Evolutionary conservation across 495 filamentous ascomycete species (phyloP), one percentile per base, ranked within the genome.

Genomic region (Niebla homalea): DNA sequence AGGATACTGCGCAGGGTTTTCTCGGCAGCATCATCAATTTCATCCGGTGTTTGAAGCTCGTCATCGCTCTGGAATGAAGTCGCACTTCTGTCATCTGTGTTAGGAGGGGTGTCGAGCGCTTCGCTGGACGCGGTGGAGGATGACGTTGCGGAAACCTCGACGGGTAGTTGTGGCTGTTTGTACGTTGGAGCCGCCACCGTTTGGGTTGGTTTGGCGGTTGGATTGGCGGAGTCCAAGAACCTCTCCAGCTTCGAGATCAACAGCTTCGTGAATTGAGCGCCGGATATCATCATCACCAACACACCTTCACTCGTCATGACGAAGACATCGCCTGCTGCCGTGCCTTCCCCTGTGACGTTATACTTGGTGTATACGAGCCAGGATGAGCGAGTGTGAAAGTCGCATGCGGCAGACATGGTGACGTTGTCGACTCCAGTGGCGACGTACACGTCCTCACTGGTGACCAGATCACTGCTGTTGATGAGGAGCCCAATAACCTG

Each of bases 401-500:
- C 52, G 43, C 52, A 57, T 21, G 41, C 32, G 19, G 16, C 46
- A 32, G 53, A 53, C 54, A 61, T 59, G 22, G 53, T 44, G 20
- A 59, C 40, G 44, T 42, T 54, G 11, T 60, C 55, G 36, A 60
- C 51, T 16, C 53, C 50, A 16, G 55, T 55, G 16, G 51, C 62
- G 39, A 66, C 56, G 44, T 54, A 60, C 23, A 64, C 58, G 21
- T 64, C 55, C 25, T 59, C 60, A 1, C 40, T 53, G 7, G 50
- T 49, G 36, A 52, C 50, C 12, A 43, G 16, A 10, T 54, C 49
- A 37, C 60, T 62, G 21, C 53, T 59, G 42, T 68, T 69, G 21
- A 64, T 59, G 4, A 63, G 50, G 3, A 69, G 49, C 14, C 67
- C 64, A 3, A 58, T 60, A 15, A 66, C 62, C 52, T 69, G 62